Conservation (phyloP, 306 rosid genomes). For the Amphicarpaea edgeworthii region DNA sequence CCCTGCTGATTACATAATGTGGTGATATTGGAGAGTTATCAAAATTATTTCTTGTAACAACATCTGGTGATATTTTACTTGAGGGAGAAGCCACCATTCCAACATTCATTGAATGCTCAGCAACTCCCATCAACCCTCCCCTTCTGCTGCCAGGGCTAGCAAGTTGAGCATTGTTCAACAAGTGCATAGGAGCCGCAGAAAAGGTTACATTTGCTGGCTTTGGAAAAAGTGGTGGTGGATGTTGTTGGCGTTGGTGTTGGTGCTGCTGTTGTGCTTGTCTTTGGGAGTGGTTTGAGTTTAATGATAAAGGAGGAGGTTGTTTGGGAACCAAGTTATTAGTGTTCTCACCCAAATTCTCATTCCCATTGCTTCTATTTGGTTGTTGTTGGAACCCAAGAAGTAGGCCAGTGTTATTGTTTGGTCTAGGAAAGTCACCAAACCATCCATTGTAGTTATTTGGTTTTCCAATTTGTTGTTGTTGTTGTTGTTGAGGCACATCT, state of each 20-base stretch:
- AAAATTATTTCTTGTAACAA: constrained; percentile 45
- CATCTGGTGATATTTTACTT: constrained; percentile 66
- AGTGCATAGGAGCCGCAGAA: constrained; percentile 64
- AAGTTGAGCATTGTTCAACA: constrained; percentile 64
- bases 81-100: constrained; percentile 66
- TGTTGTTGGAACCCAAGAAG: constrained; percentile 72
- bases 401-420: constrained; percentile 51
- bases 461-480: constrained; percentile 52
- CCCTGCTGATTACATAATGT: constrained; percentile 71
- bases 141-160: constrained; percentile 55
- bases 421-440: constrained; percentile 60
- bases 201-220: constrained; percentile 71
- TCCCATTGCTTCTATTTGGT: constrained; percentile 53
- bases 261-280: constrained; percentile 42
- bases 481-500: constrained; percentile 58
- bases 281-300: constrained; percentile 57
- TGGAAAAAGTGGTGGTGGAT: constrained; percentile 72
- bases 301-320: constrained; percentile 56
- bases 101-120: constrained; percentile 62
- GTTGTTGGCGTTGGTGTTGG: constrained; percentile 46
- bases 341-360: constrained; percentile 55
- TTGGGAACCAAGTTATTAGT: constrained; percentile 58
- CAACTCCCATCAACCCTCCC: constrained; percentile 55
- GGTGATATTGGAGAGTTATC: constrained; percentile 65
- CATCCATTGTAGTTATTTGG: constrained; percentile 54